These are phyloP conservation scores for Stephania yunnanensis DNA, from an alignment of 164 flowering plant genomes.

Conservation along the genomic window DNA sequence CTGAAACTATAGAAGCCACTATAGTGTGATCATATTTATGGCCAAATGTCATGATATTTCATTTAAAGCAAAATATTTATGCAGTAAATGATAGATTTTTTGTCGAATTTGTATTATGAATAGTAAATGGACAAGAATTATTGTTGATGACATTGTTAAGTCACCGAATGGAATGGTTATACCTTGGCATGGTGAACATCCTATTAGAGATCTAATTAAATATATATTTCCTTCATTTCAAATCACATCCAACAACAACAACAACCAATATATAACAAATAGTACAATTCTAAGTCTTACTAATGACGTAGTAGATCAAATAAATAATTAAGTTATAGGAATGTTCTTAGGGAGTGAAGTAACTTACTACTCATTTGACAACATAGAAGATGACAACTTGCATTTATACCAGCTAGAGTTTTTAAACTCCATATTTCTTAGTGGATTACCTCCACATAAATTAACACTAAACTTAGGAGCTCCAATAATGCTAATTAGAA, in stretches of 20 bases:
- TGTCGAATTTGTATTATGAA: neutral
- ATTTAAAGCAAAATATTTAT: neutral
- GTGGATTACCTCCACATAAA: too few species aligned
- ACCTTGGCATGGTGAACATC: neutral
- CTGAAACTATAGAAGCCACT: too few species aligned
- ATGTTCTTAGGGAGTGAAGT: neutral
- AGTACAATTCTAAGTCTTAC: too few species aligned
- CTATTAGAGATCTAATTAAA: neutral
- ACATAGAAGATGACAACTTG: neutral
- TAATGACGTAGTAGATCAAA: too few species aligned
- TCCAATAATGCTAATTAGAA: conserved; percentile 5
- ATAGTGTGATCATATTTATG: neutral
- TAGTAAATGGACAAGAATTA: neutral
- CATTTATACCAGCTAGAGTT: conserved; percentile 1
- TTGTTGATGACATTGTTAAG: neutral
- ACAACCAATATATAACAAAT: too few species aligned
- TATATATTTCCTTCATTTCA: too few species aligned
- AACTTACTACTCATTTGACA: conserved; percentile 5
- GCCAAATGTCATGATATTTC: neutral
- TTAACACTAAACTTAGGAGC: neutral
- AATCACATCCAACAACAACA: too few species aligned
- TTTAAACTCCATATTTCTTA: neutral
- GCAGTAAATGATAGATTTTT: neutral
- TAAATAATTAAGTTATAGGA: neutral
- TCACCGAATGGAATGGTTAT: conserved; percentile 1